Conservation (phyloP, 306 rosid species). For the Inga laurina region DNA sequence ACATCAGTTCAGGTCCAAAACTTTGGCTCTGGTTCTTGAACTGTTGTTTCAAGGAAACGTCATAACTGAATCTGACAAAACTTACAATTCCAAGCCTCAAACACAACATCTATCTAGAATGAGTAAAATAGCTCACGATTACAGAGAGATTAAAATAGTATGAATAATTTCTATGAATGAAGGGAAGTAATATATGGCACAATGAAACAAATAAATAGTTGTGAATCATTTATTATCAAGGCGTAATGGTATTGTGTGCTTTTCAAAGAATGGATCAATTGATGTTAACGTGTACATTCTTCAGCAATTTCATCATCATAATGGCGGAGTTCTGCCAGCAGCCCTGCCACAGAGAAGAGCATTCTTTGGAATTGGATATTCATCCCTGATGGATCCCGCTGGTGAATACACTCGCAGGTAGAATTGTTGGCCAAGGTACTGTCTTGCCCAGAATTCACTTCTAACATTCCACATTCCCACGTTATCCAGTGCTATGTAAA, state of each 20-base stretch:
- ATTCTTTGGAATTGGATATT: slow-evolving; percentile 80
- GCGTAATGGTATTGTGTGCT: slow-evolving; percentile 3
- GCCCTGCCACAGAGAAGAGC: slow-evolving; percentile 94
- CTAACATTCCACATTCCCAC: slow-evolving; percentile 95
- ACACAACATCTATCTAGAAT: not conserved
- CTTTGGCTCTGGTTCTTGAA: not conserved
- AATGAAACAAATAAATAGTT: slow-evolving; percentile 17
- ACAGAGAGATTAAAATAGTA: not conserved
- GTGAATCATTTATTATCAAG: slow-evolving; percentile 13
- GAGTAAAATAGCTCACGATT: not conserved
- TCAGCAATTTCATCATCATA: slow-evolving; percentile 12
- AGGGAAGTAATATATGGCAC: not conserved
- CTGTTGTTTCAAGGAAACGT: not conserved
- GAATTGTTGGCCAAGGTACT: slow-evolving; percentile 90
- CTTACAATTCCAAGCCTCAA: not conserved
- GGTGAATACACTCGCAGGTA: slow-evolving; percentile 85
- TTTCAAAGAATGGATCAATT: slow-evolving; percentile 45
- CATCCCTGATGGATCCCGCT: slow-evolving; percentile 68
- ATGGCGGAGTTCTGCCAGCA: slow-evolving; percentile 41
- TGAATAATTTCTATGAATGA: slow-evolving; percentile 18
- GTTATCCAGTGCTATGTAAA: slow-evolving; percentile 80
- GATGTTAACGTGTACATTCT: not conserved
- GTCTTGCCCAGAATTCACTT: slow-evolving; percentile 86
- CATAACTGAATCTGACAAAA: not conserved
- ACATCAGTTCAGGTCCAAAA: not conserved